Evolutionary conservation across 495 filamentous ascomycete genomes (phyloP).

Genomic region (Hyphodiscus hymeniophilus): DNA sequence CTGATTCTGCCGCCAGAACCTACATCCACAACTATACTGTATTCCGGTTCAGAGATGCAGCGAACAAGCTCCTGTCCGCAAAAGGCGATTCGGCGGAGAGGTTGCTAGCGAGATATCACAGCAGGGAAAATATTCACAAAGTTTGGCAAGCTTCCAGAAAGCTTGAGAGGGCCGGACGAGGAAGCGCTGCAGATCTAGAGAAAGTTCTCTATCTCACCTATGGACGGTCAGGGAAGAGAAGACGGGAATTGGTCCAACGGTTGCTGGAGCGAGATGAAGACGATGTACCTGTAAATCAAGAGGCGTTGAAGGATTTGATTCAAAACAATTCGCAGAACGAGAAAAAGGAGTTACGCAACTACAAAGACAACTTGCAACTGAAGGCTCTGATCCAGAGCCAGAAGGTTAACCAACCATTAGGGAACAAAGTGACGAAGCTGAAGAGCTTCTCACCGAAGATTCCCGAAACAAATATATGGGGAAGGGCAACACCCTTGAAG

Average conservation of each 20-base stretch:
- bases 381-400: conserved; percentile 21
- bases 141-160: conserved; percentile 29
- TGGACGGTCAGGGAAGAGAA: conserved; percentile 63
- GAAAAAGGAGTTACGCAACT: background rate
- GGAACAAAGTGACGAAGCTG: conserved; percentile 14
- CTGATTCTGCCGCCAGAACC: conserved; percentile 56
- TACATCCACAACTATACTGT: conserved; percentile 52
- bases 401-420: conserved; percentile 17
- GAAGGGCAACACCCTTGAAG: conserved; percentile 40
- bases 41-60: conserved; percentile 38
- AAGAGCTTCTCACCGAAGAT: conserved; percentile 40
- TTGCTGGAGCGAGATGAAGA: conserved; percentile 7
- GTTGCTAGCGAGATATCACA: background rate
- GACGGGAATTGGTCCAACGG: conserved; percentile 42
- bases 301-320: conserved; percentile 6
- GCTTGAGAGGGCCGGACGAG: conserved; percentile 55
- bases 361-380: conserved; percentile 13
- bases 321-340: background rate
- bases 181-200: conserved; percentile 51
- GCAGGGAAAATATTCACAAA: conserved; percentile 15
- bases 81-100: background rate
- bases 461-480: conserved; percentile 57
- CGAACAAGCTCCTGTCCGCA: background rate
- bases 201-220: conserved; percentile 61
- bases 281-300: conserved; percentile 8